Evolutionary conservation across 805 yeast genomes (phyloP).

Genomic region (Suhomyces sp.): DNA sequence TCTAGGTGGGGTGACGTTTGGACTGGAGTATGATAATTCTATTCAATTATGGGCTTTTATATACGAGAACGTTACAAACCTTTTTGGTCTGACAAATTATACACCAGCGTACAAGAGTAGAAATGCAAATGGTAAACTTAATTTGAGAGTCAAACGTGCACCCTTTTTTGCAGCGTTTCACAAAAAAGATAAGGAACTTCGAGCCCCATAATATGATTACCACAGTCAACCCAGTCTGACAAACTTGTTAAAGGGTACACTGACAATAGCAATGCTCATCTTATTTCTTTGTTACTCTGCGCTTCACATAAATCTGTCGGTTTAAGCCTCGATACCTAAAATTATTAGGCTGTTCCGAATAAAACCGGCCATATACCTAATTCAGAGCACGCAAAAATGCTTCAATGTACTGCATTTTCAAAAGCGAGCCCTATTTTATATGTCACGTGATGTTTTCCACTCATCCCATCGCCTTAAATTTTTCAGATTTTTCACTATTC

Average conservation of each 20-base stretch:
- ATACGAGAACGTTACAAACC: not conserved
- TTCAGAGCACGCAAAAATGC: not conserved
- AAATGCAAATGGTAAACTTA: not conserved
- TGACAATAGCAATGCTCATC: not conserved
- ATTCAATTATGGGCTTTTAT: not conserved
- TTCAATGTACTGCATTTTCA: not conserved
- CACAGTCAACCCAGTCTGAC: not conserved
- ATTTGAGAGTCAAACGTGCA: not conserved
- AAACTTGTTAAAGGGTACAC: not conserved
- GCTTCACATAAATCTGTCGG: not conserved
- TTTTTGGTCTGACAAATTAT: not conserved
- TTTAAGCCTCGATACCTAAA: not conserved
- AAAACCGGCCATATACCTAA: not conserved
- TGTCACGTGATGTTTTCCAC: not conserved
- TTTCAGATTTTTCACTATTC: not conserved
- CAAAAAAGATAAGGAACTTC: not conserved
- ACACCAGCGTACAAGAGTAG: not conserved
- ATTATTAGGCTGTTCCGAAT: not conserved
- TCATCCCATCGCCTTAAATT: not conserved
- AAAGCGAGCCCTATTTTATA: not conserved
- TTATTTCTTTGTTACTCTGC: not conserved
- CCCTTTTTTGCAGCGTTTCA: not conserved
- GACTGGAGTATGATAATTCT: not conserved
- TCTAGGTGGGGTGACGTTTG: not conserved
- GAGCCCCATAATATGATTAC: not conserved